Evolutionary conservation across 148 eudicot species (phyloP).

Genomic region (Cornus controversa): DNA sequence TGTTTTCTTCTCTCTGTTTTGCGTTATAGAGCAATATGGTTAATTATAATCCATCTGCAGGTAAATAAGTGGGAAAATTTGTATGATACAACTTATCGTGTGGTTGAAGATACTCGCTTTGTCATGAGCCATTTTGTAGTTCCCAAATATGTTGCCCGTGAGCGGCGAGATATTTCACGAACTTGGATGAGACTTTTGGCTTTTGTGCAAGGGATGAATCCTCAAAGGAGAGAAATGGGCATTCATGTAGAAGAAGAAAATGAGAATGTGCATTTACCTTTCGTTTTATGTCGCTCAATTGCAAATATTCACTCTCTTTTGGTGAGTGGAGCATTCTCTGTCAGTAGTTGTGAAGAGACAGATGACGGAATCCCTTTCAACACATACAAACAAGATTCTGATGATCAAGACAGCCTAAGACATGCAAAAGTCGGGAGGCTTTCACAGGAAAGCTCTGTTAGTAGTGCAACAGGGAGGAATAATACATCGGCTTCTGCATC

Average conservation of each 20-base stretch:
- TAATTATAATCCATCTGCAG: slow-evolving; percentile 44
- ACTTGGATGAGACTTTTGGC: slow-evolving; percentile 78
- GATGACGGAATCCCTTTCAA: slow-evolving; percentile 34
- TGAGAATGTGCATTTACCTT: slow-evolving; percentile 76
- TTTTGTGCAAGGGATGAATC: slow-evolving; percentile 88
- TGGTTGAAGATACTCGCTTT: slow-evolving; percentile 87
- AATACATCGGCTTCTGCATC: slow-evolving; percentile 26
- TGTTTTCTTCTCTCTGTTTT: slow-evolving; percentile 2
- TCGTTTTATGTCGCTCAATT: slow-evolving; percentile 62
- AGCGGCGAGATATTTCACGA: slow-evolving; percentile 55
- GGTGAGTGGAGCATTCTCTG: slow-evolving; percentile 77
- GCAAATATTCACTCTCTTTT: slow-evolving; percentile 72
- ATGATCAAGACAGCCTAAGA: slow-evolving; percentile 60
- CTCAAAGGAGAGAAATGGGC: slow-evolving; percentile 85
- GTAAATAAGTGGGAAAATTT: slow-evolving; percentile 68
- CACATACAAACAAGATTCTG: slow-evolving; percentile 31
- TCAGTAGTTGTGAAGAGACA: slow-evolving; percentile 27
- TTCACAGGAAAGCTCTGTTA: slow-evolving; percentile 77
- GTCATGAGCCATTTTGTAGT: slow-evolving; percentile 83
- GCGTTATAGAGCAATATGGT: background rate
- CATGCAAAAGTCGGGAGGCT: slow-evolving; percentile 87
- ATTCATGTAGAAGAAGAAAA: slow-evolving; percentile 89
- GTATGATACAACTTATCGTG: slow-evolving; percentile 73
- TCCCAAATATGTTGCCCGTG: slow-evolving; percentile 60
- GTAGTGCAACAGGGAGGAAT: slow-evolving; percentile 45